phyloP scores from a whole-genome alignment of 2,329 filamentous ascomycete species.

The Ophiostoma himal-ulmi region DNA sequence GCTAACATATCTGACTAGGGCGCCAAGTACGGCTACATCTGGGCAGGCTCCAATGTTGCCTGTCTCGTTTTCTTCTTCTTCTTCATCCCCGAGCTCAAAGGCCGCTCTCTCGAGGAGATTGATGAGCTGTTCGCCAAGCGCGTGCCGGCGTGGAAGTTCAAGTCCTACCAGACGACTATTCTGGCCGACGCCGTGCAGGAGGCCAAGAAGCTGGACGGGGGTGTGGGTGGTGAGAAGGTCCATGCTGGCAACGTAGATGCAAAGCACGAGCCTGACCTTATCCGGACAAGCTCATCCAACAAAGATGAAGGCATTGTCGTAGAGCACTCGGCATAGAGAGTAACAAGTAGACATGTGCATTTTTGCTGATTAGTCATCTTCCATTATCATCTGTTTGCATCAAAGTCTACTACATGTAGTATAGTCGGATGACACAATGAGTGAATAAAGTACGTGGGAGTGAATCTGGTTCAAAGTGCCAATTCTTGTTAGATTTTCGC shows the following conservation, averaged over 20 bases:
- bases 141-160: constrained; percentile 31
- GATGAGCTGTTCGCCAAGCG: constrained; percentile 32
- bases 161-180: constrained; percentile 29
- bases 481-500: too few relatives aligned
- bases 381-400: too few relatives aligned
- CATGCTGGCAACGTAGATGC: neutral
- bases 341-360: neutral
- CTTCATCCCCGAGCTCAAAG: constrained; percentile 32
- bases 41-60: constrained; percentile 34
- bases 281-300: neutral
- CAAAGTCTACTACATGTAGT: too few relatives aligned
- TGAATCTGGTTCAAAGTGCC: too few relatives aligned
- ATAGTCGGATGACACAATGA: neutral
- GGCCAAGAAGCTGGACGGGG: constrained; percentile 22
- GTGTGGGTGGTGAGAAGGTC: neutral
- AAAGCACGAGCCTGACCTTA: neutral
- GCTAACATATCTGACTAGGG: constrained; percentile 29
- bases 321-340: neutral
- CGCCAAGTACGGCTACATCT: constrained; percentile 42
- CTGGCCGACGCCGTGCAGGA: constrained; percentile 29
- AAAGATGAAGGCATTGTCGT: neutral
- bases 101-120: constrained; percentile 32
- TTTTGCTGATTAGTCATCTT: too few relatives aligned
- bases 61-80: constrained; percentile 33
- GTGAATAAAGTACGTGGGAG: neutral